Base-by-base conservation (phyloP, 2,329 filamentous ascomycete species). In the Bipolaris sorokiniana region DNA sequence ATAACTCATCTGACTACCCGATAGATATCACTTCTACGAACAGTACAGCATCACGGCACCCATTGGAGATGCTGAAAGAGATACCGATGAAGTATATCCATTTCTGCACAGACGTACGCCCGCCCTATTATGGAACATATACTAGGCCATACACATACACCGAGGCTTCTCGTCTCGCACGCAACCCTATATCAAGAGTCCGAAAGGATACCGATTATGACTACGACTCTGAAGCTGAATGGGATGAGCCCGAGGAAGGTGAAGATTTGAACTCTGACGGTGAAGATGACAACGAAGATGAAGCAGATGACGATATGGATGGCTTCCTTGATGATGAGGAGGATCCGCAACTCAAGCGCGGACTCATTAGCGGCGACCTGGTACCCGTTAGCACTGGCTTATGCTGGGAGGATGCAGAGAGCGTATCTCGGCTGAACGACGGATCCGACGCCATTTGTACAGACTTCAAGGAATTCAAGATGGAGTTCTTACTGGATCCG, bases 251-350 rank as follows among this genome's bases (percentile, higher is more conserved):
- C 33, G 79, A 92, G 84, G 80, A 93, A 55, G 85, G 85, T 34
- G 88, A 90, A 66, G 87, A 90, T 56, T 76, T 89, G 2, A 79
- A 84, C 47, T 86, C 84, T 3, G 87, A 89, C 56, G 86, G 85
- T 28, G 87, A 89, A 54, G 87, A 89, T 5, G 83, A 86, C 48
- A 85, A 88, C 9, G 89, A 89, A 23, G 87, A 90, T 48, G 83
- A 91, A 10, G 89, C 87, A n/a, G 90, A 91, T 15, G 90, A 91
- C 61, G 92, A 96, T 58, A 90, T 97, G 88, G 91, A 92, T 3
- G 93, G 88, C 16, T 97, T 97, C 70, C 81, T 97, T 1, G 93
- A 97, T 65, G 91, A 91, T 5, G 91, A 96, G 51, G 91, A 95
- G 76, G 69, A 84, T 79, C 58, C 78, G 76, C 72, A 80, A 77